Base-by-base conservation (phyloP, 805 yeast genomes). In the Saccharomyces cerevisiae region DNA sequence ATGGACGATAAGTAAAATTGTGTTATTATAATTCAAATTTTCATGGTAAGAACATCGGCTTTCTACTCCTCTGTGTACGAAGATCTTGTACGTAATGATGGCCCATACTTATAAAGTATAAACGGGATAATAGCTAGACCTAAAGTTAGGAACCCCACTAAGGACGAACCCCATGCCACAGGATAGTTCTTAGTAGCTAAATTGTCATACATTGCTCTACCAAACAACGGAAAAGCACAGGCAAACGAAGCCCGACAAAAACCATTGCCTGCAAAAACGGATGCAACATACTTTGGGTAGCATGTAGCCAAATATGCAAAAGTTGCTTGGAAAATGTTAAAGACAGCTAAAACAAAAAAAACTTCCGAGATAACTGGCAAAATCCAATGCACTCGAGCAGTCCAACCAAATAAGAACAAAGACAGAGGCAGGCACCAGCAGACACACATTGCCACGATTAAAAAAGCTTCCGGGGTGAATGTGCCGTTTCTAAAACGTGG, bases 141-240 rank as follows among this genome's bases (percentile, higher is more conserved):
- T 29, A 76, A 47, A 2, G 75, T 62, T 41, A 79, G 59, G 59
- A 79, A 78, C 0, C 79, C 83, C 47, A 80, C 63, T 11, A 80
- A 57, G 8, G 79, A 72, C 1, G 78, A 69, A 2, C 85, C 87
- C 85, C 84, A 83, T 3, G 75, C 85, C 21, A 79, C 81, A 1
- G 87, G 85, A 62, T 71, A 83, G 43, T 73, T 75, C 1, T 68
- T 69, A 49, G 76, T 75, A 8, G 76, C 77, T 53, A 80, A 69
- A 60, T 79, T 77, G 53, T 73, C 69, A 64, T 78, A 86, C 80
- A 87, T 76, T 36, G 80, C 79, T 43, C 73, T 64, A 5, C 87
- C 86, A 66, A 86, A 84, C 51, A 87, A 72, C 43, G 88, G 87
- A 73, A 83, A 83, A 2, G 77, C 79, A 57, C 81, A 80, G 1